Percentiles rank a stretch among this genome's conserved stretches.
phyloP scores from a whole-genome alignment of 768 basidiomycete species.

The Trichaptum fuscoviolaceum region DNA sequence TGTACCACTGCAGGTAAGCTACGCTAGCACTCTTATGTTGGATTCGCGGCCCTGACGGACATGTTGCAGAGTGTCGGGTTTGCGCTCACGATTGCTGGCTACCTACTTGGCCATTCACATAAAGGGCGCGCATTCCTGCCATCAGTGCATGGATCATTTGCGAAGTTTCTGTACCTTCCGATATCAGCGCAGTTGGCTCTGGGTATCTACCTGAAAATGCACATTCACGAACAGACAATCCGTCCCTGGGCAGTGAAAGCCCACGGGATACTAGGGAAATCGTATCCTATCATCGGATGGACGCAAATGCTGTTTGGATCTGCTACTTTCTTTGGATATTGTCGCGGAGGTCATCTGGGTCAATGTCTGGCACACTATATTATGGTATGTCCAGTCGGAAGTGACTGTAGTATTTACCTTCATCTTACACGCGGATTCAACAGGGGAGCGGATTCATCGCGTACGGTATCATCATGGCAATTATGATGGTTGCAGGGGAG shows the following conservation, averaged over 20 bases:
- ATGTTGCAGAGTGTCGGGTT: slow-evolving; percentile 53
- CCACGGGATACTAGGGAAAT: slow-evolving; percentile 79
- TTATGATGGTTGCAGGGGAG: slow-evolving; percentile 73
- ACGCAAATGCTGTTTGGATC: slow-evolving; percentile 85
- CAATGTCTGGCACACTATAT: slow-evolving; percentile 90
- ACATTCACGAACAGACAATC: slow-evolving; percentile 73
- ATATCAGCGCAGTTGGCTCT: slow-evolving; percentile 61
- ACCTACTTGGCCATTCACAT: slow-evolving; percentile 84
- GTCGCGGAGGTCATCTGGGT: slow-evolving; percentile 67
- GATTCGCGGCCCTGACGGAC: neutral
- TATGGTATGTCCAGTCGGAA: slow-evolving; percentile 40
- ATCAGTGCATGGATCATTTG: slow-evolving; percentile 69
- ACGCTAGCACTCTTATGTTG: too few species aligned
- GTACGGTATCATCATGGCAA: slow-evolving; percentile 76
- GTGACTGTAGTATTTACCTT: neutral
- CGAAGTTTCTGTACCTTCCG: slow-evolving; percentile 58
- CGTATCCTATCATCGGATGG: slow-evolving; percentile 85
- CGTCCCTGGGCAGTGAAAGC: slow-evolving; percentile 64
- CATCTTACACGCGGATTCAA: neutral
- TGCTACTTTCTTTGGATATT: slow-evolving; percentile 69
- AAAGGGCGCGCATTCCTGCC: slow-evolving; percentile 69
- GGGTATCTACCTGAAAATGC: slow-evolving; percentile 89
- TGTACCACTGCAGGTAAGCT: slow-evolving; percentile 75
- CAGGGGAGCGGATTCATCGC: slow-evolving; percentile 85
- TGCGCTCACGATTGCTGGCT: slow-evolving; percentile 65